phyloP scores from a whole-genome alignment of 2,329 filamentous ascomycete genomes.

The Colletotrichum lupini region DNA sequence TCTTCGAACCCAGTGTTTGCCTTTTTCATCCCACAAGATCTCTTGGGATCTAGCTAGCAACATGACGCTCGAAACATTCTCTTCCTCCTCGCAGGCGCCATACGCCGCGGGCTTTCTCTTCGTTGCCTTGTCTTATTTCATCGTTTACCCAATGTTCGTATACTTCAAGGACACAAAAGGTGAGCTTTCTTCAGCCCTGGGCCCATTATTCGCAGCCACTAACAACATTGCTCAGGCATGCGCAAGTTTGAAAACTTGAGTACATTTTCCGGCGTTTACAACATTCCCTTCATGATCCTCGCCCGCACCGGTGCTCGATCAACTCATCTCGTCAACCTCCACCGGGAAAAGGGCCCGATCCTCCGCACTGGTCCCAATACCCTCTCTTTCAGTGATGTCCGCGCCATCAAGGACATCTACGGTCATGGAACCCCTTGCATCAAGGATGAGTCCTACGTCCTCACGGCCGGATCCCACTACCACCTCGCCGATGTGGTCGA shows the following conservation, averaged over 20 bases:
- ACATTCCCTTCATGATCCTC: slow-evolving; percentile 58
- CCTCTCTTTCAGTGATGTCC: slow-evolving; percentile 52
- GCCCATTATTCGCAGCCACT: not conserved
- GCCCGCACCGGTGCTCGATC: slow-evolving; percentile 56
- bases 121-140: slow-evolving; percentile 43
- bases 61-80: slow-evolving; percentile 14
- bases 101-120: slow-evolving; percentile 34
- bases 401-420: slow-evolving; percentile 61
- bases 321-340: slow-evolving; percentile 52
- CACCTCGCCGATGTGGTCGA: slow-evolving; percentile 64
- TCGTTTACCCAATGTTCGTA: slow-evolving; percentile 51
- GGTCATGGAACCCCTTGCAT: slow-evolving; percentile 61
- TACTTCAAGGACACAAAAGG: slow-evolving; percentile 59
- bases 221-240: slow-evolving; percentile 42
- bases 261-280: slow-evolving; percentile 55
- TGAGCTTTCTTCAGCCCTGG: not conserved
- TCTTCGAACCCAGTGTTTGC: not conserved
- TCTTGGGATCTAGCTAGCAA: not conserved
- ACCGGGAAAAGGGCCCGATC: slow-evolving; percentile 54
- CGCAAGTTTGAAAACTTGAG: slow-evolving; percentile 58
- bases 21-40: not conserved
- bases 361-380: slow-evolving; percentile 56
- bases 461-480: slow-evolving; percentile 58
- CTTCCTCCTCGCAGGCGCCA: not conserved
- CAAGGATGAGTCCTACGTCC: slow-evolving; percentile 60